Evolutionary conservation across 306 rosid species (phyloP).

Genomic region (Medicago arabica): DNA sequence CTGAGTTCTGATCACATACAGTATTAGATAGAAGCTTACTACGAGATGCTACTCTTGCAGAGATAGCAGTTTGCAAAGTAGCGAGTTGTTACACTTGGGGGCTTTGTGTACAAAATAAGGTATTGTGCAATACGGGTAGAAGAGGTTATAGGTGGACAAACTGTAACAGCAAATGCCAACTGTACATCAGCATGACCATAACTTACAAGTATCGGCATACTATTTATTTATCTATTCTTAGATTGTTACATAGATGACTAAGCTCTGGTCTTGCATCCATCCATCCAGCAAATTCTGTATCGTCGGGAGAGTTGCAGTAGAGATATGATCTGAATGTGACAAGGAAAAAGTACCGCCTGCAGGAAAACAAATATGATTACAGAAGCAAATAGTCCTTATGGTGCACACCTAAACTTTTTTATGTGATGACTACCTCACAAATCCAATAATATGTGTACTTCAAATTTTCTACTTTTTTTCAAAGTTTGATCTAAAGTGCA

Average conservation of each 20-base stretch:
- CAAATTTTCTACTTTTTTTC: neutral
- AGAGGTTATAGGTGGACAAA: conserved; percentile 16
- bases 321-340: conserved; percentile 89
- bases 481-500: neutral
- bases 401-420: neutral
- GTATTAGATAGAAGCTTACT: conserved; percentile 7
- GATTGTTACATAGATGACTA: conserved; percentile 85
- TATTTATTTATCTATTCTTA: conserved; percentile 79
- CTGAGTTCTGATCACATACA: conserved; percentile 39
- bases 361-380: conserved; percentile 3
- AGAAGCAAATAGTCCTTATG: neutral
- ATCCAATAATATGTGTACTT: conserved; percentile 7
- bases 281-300: conserved; percentile 65
- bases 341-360: conserved; percentile 83
- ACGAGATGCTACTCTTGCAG: conserved; percentile 20
- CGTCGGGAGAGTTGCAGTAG: conserved; percentile 60
- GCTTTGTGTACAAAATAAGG: conserved; percentile 16
- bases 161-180: conserved; percentile 40
- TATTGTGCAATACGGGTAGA: neutral
- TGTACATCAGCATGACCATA: conserved; percentile 45
- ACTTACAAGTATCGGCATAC: conserved; percentile 31
- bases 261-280: conserved; percentile 93
- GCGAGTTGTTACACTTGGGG: conserved; percentile 6
- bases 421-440: conserved; percentile 19
- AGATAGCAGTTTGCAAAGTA: conserved; percentile 4